Evolutionary conservation across 331 rosid species (phyloP).

Genomic region (Quercus phellos): DNA sequence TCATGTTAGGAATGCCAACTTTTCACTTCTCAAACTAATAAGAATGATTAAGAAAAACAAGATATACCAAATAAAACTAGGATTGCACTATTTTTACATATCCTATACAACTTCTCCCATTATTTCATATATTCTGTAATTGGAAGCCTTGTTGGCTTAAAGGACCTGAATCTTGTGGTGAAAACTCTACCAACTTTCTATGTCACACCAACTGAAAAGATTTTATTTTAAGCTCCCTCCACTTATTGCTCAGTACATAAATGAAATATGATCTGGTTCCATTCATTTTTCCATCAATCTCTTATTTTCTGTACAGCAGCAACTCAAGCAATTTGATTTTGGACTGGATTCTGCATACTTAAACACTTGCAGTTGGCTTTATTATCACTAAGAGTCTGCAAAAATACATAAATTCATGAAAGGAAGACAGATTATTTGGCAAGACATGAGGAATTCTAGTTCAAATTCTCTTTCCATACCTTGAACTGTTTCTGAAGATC

Average conservation of each 20-base stretch:
- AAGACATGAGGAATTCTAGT: neutral
- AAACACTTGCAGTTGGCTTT: slow-evolving; percentile 74
- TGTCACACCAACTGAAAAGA: slow-evolving; percentile 17
- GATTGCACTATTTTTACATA: slow-evolving; percentile 20
- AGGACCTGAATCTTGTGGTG: slow-evolving; percentile 15
- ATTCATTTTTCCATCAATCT: slow-evolving; percentile 22
- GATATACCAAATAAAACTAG: neutral
- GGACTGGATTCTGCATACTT: slow-evolving; percentile 41
- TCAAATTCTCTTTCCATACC: slow-evolving; percentile 36
- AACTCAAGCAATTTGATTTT: slow-evolving; percentile 44
- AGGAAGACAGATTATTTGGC: neutral
- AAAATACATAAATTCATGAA: slow-evolving; percentile 1
- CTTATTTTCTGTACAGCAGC: slow-evolving; percentile 25
- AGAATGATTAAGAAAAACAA: neutral
- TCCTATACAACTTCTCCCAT: slow-evolving; percentile 31
- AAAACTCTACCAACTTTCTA: slow-evolving; percentile 22
- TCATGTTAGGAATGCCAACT: neutral
- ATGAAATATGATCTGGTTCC: slow-evolving; percentile 1
- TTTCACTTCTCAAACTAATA: neutral
- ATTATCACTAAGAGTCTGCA: slow-evolving; percentile 59
- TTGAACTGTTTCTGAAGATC: slow-evolving; percentile 86
- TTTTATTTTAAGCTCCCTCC: slow-evolving; percentile 13
- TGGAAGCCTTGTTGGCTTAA: slow-evolving; percentile 23
- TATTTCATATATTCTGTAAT: slow-evolving; percentile 26
- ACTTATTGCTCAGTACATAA: slow-evolving; percentile 12